Evolutionary conservation across 2,329 filamentous ascomycete species (phyloP).

Genomic region (Diaporthe aspalathi): DNA sequence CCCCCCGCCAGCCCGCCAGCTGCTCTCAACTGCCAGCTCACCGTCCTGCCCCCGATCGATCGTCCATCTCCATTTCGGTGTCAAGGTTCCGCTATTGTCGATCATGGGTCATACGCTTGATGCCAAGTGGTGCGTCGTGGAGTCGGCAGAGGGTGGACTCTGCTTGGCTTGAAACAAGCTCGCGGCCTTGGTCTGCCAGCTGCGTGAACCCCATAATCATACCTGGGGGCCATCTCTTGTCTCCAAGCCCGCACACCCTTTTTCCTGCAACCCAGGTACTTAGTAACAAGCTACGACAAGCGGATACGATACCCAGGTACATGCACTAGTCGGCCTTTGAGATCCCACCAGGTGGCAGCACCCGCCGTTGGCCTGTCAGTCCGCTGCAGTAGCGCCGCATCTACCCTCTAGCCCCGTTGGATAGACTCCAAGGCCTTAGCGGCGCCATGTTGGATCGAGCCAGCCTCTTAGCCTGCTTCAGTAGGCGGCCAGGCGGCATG

Average conservation of each 20-base stretch:
- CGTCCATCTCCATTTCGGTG: slow-evolving; percentile 16
- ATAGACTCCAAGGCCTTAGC: slow-evolving; percentile 21
- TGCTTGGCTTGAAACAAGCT: slow-evolving; percentile 30
- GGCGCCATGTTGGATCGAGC: slow-evolving; percentile 22
- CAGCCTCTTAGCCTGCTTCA: slow-evolving; percentile 7
- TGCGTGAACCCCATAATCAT: slow-evolving; percentile 13
- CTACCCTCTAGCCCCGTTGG: slow-evolving; percentile 20
- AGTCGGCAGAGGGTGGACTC: not conserved
- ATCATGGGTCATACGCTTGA: slow-evolving; percentile 31
- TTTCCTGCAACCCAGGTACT: not conserved
- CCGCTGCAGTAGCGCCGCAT: slow-evolving; percentile 21
- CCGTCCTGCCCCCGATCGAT: slow-evolving; percentile 18
- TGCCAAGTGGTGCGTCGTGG: slow-evolving; percentile 27
- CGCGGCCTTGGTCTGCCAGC: slow-evolving; percentile 12
- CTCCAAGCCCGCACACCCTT: not conserved
- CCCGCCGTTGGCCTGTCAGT: slow-evolving; percentile 27
- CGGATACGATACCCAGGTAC: slow-evolving; percentile 1
- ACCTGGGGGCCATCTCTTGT: not conserved
- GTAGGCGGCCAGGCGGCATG: not conserved
- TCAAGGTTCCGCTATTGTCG: slow-evolving; percentile 26
- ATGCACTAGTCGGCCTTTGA: not conserved
- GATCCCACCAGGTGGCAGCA: slow-evolving; percentile 22
- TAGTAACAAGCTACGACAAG: too few relatives aligned
- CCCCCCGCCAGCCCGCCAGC: not conserved
- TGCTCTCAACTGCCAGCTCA: slow-evolving; percentile 19